Evolutionary conservation across 257 asterid species (phyloP).

Genomic region (Leptodermis oblonga): DNA sequence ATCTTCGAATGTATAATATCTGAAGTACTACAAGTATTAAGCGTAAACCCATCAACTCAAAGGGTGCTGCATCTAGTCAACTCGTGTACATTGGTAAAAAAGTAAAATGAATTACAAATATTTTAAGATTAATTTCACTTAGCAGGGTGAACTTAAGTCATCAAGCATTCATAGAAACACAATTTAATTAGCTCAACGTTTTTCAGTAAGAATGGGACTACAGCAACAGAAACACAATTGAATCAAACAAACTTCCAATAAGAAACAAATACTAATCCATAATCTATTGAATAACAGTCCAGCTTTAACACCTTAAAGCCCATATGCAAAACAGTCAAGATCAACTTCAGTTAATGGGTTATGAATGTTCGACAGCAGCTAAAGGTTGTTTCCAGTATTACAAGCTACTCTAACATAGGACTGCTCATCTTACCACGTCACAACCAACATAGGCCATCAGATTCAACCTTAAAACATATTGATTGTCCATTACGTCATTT

Average conservation of each 20-base stretch:
- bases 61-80: background rate
- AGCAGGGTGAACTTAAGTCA: background rate
- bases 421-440: background rate
- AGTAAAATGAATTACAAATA: background rate
- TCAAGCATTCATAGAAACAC: background rate
- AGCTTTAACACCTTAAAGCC: background rate
- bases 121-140: background rate
- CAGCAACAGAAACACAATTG: background rate
- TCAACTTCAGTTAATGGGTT: background rate
- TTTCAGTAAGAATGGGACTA: background rate
- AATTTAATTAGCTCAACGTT: background rate
- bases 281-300: background rate
- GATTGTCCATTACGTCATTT: background rate
- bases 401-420: background rate
- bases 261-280: background rate
- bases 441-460: background rate
- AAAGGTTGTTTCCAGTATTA: background rate
- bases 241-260: background rate
- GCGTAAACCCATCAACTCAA: background rate
- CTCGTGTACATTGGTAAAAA: background rate
- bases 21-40: background rate
- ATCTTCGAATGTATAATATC: background rate
- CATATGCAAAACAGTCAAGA: background rate
- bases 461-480: background rate
- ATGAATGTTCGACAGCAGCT: background rate